Evolutionary conservation across 164 flowering plant species (phyloP).

Genomic region (Piper longum): DNA sequence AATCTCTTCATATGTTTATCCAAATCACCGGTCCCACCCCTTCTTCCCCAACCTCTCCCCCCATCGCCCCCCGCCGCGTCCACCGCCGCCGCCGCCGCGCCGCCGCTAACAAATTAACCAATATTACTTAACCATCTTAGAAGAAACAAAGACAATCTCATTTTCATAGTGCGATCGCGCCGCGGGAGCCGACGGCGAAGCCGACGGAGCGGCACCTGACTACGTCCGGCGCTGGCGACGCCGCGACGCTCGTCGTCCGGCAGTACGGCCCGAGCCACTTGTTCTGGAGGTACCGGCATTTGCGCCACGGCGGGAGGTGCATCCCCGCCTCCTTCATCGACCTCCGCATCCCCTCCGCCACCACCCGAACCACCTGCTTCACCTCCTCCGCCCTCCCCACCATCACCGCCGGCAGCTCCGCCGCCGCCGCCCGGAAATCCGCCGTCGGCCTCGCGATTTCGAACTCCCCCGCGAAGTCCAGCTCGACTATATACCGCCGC

Average conservation of each 20-base stretch:
- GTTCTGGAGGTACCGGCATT: conserved; percentile 34
- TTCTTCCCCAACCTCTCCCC: too few species aligned
- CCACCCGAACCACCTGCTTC: conserved; percentile 15
- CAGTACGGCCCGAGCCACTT: conserved; percentile 24
- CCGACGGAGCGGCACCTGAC: too few species aligned
- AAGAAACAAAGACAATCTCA: too few species aligned
- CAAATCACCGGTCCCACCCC: too few species aligned
- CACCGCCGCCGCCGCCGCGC: too few species aligned
- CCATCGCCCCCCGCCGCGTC: too few species aligned
- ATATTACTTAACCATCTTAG: too few species aligned
- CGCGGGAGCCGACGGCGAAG: too few species aligned
- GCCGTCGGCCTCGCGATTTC: conserved; percentile 27
- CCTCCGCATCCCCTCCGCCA: conserved; percentile 32
- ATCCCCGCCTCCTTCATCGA: conserved; percentile 31
- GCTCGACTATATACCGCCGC: conserved; percentile 18
- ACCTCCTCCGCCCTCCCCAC: conserved; percentile 30
- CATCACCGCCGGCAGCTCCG: conserved; percentile 20
- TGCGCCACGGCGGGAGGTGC: conserved; percentile 46
- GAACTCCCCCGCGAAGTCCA: conserved; percentile 29
- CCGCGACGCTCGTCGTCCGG: neutral
- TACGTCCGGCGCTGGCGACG: too few species aligned
- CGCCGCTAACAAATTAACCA: too few species aligned
- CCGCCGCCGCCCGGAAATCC: conserved; percentile 18
- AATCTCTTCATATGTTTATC: too few species aligned
- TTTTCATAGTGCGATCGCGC: too few species aligned